A percentile compares a stretch with the other conserved stretches of the same genome.
phyloP scores from a whole-genome alignment of 164 flowering plant genomes.

The Buxus sempervirens region DNA sequence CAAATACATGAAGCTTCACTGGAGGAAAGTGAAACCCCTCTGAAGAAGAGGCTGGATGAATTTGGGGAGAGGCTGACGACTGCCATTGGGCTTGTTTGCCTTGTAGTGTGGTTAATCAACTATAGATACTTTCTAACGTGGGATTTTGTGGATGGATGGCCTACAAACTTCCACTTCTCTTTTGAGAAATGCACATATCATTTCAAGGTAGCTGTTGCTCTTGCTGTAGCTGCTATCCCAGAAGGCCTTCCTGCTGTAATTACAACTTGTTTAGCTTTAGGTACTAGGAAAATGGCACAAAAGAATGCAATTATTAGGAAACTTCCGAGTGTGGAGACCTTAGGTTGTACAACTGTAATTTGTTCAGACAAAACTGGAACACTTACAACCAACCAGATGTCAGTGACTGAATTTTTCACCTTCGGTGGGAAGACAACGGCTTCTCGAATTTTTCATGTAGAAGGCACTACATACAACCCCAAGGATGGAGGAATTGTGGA shows the following conservation, averaged over 20 bases:
- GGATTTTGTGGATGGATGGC: slow-evolving; percentile 75
- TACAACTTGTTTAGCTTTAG: slow-evolving; percentile 86
- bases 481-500: slow-evolving; percentile 83
- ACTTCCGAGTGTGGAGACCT: slow-evolving; percentile 91
- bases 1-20: slow-evolving; percentile 90
- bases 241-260: slow-evolving; percentile 97
- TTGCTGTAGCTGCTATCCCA: slow-evolving; percentile 95
- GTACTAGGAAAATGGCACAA: slow-evolving; percentile 89
- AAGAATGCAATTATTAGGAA: slow-evolving; percentile 87
- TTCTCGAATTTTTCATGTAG: slow-evolving; percentile 56
- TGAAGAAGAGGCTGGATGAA: slow-evolving; percentile 87
- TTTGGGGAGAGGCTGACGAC: slow-evolving; percentile 78
- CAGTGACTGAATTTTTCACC: slow-evolving; percentile 70
- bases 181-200: slow-evolving; percentile 88
- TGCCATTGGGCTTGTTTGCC: slow-evolving; percentile 74
- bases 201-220: slow-evolving; percentile 87
- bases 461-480: slow-evolving; percentile 89
- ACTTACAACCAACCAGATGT: slow-evolving; percentile 92
- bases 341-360: slow-evolving; percentile 90
- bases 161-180: slow-evolving; percentile 63
- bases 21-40: slow-evolving; percentile 74
- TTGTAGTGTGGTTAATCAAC: slow-evolving; percentile 77
- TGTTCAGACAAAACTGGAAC: slow-evolving; percentile 96
- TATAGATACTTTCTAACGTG: slow-evolving; percentile 76
- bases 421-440: slow-evolving; percentile 66